Conservation (phyloP, 805 yeast species). For the Ogataea minuta region DNA sequence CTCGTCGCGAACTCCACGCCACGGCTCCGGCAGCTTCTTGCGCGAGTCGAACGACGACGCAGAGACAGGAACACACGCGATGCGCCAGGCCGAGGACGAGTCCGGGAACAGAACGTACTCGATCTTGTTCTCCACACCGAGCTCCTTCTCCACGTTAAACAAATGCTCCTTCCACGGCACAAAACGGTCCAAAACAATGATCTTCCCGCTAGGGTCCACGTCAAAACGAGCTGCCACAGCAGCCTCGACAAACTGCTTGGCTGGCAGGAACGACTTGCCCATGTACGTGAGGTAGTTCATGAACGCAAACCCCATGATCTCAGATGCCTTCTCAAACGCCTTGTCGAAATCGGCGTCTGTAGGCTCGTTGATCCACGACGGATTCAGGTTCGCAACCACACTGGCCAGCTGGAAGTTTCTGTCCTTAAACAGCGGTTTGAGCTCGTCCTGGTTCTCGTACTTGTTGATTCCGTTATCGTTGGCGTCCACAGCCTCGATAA, state of each 20-base stretch:
- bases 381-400: conserved; percentile 76
- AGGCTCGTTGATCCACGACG: conserved; percentile 74
- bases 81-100: conserved; percentile 71
- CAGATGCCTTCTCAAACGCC: conserved; percentile 67
- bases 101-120: conserved; percentile 82
- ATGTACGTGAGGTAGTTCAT: conserved; percentile 60
- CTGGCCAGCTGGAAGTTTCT: conserved; percentile 75
- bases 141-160: conserved; percentile 64
- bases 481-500: conserved; percentile 91
- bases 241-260: conserved; percentile 69
- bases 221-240: conserved; percentile 63
- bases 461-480: conserved; percentile 90
- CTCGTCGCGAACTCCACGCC: conserved; percentile 96
- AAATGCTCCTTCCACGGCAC: conserved; percentile 97
- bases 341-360: conserved; percentile 65
- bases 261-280: conserved; percentile 91
- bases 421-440: conserved; percentile 65
- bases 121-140: conserved; percentile 51
- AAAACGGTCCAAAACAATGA: conserved; percentile 69
- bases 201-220: conserved; percentile 67
- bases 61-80: conserved; percentile 86
- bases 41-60: conserved; percentile 80
- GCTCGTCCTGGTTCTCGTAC: conserved; percentile 50
- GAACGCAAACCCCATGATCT: conserved; percentile 82
- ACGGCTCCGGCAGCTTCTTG: conserved; percentile 80